Evolutionary conservation across 139 green algal species (phyloP).

Genomic region (Auxenochlorella pyrenoidosa): DNA sequence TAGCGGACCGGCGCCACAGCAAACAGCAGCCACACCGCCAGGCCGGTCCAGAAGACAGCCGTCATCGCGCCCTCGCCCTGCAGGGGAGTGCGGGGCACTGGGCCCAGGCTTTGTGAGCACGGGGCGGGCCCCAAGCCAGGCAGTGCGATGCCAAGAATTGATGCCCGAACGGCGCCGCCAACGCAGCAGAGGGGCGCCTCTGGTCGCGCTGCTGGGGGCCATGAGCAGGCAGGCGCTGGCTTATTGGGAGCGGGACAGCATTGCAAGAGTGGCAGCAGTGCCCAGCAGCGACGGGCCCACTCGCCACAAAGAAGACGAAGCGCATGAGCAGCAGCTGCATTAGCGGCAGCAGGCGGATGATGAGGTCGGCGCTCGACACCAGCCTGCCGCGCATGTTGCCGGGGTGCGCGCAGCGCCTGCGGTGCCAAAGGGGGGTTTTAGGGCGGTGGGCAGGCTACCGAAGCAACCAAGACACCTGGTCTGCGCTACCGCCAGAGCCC

Average conservation of each 20-base stretch:
- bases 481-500: background rate
- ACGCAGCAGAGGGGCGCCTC: too few relatives aligned
- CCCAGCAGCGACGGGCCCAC: too few relatives aligned
- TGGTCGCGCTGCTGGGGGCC: background rate
- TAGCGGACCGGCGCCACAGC: slow-evolving; percentile 41
- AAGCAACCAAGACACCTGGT: too few relatives aligned
- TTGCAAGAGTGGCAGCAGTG: too few relatives aligned
- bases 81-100: background rate
- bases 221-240: background rate
- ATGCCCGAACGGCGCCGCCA: too few relatives aligned
- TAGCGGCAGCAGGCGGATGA: slow-evolving; percentile 60
- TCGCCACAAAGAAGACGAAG: slow-evolving; percentile 52
- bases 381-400: slow-evolving; percentile 47
- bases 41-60: slow-evolving; percentile 55
- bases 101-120: background rate
- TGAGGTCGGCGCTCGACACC: slow-evolving; percentile 26
- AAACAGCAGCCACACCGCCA: slow-evolving; percentile 60
- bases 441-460: too few relatives aligned
- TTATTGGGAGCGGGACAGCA: too few relatives aligned
- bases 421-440: background rate
- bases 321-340: slow-evolving; percentile 65
- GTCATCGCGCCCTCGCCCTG: slow-evolving; percentile 33
- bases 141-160: too few relatives aligned
- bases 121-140: too few relatives aligned
- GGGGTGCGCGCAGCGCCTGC: slow-evolving; percentile 42